Evolutionary conservation across 805 yeast genomes (phyloP), one percentile per base, ranked within the genome.

Genomic region (Blastobotrys peoriensis): DNA sequence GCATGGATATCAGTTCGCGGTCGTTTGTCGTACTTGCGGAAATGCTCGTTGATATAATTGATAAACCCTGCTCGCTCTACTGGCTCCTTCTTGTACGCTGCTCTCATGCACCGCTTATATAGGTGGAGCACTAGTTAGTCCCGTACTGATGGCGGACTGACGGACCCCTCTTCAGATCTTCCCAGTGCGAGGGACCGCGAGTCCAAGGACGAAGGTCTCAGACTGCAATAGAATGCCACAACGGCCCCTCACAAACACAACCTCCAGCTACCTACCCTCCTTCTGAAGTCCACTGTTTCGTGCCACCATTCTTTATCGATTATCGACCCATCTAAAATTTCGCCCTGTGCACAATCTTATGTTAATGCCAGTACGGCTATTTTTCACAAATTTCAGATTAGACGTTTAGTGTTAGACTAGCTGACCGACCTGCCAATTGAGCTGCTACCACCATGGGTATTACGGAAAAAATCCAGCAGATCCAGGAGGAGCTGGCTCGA

Each of bases 401-500:
- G 27, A 19, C n/a, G n/a, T n/a, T n/a, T n/a, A n/a, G n/a, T n/a
- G n/a, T n/a, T n/a, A n/a, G n/a, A n/a, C n/a, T n/a, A n/a, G n/a
- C n/a, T n/a, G n/a, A n/a, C n/a, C n/a, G n/a, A n/a, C n/a, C 30
- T 25, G 30, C 13, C 10, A 13, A 8, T 25, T 25, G 9, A 19
- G 18, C 18, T 16, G 5, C 20, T 5, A 3, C 3, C 15, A 27
- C 6, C 16, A 63, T 62, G 51, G 61, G 55, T 13, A 54, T 61
- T 38, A 37, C 54, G 17, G 96, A 87, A 51, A 88, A 86, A 61
- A 88, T 88, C 56, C 80, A 80, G 48, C 86, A 81, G 67, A 88
- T 91, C 66, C 95, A 89, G 67, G 87, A 81, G 67, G 98, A 91
- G 65, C 80, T 91, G 73, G 78, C 95, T 27, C 76, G 96, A 50